Conservation (phyloP, 2,329 filamentous ascomycete genomes). For the Exophiala mesophila region DNA sequence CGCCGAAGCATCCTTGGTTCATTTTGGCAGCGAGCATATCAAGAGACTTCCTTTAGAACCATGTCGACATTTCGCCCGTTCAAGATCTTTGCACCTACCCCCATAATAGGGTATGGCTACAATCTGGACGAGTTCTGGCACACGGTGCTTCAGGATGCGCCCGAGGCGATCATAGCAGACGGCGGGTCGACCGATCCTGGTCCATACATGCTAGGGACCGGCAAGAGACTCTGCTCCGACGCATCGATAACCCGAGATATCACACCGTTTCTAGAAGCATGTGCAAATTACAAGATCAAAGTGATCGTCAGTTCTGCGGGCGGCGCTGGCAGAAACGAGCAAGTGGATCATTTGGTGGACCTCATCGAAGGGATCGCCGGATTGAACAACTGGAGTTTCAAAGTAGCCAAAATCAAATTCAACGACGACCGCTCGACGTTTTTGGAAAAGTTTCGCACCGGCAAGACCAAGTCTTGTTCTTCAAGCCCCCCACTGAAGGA, state of each 20-base stretch:
- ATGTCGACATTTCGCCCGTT: too few relatives aligned
- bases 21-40: too few relatives aligned
- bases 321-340: slow-evolving; percentile 45
- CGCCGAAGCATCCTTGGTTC: too few relatives aligned
- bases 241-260: slow-evolving; percentile 43
- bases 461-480: slow-evolving; percentile 2
- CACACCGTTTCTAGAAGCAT: slow-evolving; percentile 35
- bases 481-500: slow-evolving; percentile 8
- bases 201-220: slow-evolving; percentile 28
- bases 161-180: slow-evolving; percentile 29
- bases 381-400: too few relatives aligned
- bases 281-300: slow-evolving; percentile 33
- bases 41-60: too few relatives aligned
- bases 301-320: slow-evolving; percentile 45
- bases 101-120: too few relatives aligned
- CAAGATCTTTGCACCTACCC: too few relatives aligned
- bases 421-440: slow-evolving; percentile 13
- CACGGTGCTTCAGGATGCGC: too few relatives aligned
- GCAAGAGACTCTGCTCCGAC: slow-evolving; percentile 38
- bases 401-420: neutral
- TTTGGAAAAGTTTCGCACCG: slow-evolving; percentile 3
- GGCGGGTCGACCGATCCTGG: slow-evolving; percentile 31
- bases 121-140: too few relatives aligned
- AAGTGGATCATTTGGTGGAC: slow-evolving; percentile 39
- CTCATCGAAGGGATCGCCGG: slow-evolving; percentile 37